A percentile compares a stretch with the other conserved stretches of the same genome.
Conservation (phyloP, 306 rosid species). For the Fragaria iinumae region DNA sequence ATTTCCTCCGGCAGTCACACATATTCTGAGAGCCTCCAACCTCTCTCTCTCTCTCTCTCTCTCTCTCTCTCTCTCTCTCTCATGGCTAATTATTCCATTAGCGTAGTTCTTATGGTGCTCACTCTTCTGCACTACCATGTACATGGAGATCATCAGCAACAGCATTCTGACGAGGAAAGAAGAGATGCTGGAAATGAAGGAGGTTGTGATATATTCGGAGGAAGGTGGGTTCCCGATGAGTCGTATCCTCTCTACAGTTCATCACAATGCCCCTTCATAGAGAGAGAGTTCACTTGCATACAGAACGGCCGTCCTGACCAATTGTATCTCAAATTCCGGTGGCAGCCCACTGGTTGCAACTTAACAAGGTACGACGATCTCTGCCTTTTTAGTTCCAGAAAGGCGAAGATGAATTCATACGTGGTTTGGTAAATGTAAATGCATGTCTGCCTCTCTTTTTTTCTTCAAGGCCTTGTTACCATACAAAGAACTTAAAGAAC, state of each 20-base stretch:
- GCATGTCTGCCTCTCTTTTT: background rate
- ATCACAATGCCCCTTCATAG: conserved; percentile 9
- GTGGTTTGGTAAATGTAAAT: background rate
- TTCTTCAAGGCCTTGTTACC: background rate
- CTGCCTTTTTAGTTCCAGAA: background rate
- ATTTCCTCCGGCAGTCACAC: conserved; percentile 1
- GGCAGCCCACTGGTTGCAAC: conserved; percentile 19
- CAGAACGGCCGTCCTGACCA: conserved; percentile 19
- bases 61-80: background rate
- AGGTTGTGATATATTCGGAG: conserved; percentile 17
- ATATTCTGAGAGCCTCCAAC: conserved; percentile 15
- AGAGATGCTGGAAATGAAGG: background rate
- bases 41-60: background rate
- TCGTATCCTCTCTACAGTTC: conserved; percentile 22
- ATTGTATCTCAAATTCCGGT: conserved; percentile 13
- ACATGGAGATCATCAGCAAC: background rate
- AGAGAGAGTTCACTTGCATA: conserved; percentile 9
- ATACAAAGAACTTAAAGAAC: background rate
- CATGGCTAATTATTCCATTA: background rate
- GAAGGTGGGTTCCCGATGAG: conserved; percentile 23
- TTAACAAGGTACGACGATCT: conserved; percentile 9
- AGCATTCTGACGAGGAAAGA: background rate
- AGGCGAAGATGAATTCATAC: background rate
- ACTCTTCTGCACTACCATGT: conserved; percentile 8
- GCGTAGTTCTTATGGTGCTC: background rate